Conservation (phyloP, 176 grass and related monocot species). For the Zizania latifolia region DNA sequence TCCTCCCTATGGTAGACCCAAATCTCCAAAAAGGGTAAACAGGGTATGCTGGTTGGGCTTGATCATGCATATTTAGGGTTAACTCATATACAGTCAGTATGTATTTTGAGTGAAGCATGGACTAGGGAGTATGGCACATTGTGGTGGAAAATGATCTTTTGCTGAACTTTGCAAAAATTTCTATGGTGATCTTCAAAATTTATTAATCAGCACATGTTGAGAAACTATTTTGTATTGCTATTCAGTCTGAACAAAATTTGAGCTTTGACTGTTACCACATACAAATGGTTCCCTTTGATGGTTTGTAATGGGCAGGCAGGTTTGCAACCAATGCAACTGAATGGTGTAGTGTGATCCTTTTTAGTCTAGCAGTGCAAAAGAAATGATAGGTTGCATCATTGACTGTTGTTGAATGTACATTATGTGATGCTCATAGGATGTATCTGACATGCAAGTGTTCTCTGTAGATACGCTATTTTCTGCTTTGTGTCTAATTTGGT, state of each 20-base stretch:
- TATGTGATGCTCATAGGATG: background rate
- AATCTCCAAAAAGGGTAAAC: slow-evolving; percentile 18
- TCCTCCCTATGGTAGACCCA: slow-evolving; percentile 29
- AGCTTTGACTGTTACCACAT: background rate
- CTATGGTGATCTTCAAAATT: background rate
- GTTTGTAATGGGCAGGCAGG: background rate
- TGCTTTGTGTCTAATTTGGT: background rate
- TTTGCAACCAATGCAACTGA: slow-evolving; percentile 5
- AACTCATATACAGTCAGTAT: background rate
- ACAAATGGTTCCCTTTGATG: slow-evolving; percentile 2
- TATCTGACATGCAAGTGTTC: background rate
- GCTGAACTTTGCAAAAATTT: background rate
- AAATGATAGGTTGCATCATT: background rate
- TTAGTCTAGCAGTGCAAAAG: slow-evolving; percentile 7
- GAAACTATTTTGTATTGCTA: background rate
- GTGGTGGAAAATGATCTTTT: background rate
- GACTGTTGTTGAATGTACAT: background rate
- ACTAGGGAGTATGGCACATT: background rate
- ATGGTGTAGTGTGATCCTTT: background rate
- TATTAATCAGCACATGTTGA: slow-evolving; percentile 8
- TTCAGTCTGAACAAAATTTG: slow-evolving; percentile 1
- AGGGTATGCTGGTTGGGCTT: background rate
- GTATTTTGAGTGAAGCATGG: background rate
- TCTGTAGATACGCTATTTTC: background rate
- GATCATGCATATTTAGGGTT: background rate